Base-by-base conservation (phyloP, 768 basidiomycete species). In the Tricholoma terreum region DNA sequence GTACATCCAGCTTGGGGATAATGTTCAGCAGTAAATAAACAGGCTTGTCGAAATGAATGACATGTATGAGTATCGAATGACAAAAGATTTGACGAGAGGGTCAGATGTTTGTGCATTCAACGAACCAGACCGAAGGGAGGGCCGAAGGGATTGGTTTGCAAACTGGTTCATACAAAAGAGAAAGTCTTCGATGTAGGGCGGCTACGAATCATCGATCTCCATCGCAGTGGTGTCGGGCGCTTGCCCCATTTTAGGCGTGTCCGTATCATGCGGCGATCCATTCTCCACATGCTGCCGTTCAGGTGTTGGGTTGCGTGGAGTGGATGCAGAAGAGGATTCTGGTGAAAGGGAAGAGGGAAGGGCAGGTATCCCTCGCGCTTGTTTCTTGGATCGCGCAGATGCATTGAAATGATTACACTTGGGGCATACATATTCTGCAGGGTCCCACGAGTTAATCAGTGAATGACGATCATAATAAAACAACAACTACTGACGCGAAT, bases 371-470 rank as follows among this genome's bases (percentile, higher is more conserved):
- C 63, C 61, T 65, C 3, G n/a, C 15, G 63, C 34, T 35, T 46
- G 56, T 59, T 66, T 71, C 62, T 70, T 79, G 15, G 76, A 70
- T 50, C 75, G 73, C 22, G 67, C 66, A 10, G 81, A 78, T 1
- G 78, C 73, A 64, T 96, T 95, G 71, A 95, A 91, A 71, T 87
- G 84, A 7, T 85, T 85, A 68, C 94, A 96, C 67, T 90, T 92
- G 0, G 86, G 89, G 69, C 93, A 96, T 22, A 84, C 72, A 63
- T 92, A 96, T 75, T 94, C 93, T 95, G 65, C 14, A 12, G 21
- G 15, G 52, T 40, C 15, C 50, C 2, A 10, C 22, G 12, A 46
- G 21, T 10, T 11, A 52, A 54, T 24, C 24, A 27, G 24, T 27
- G 24, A 27, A 12, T 12, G 35, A 10, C 15, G 21, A 22, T 52